Conservation (phyloP, 306 rosid genomes). For the Arachis hypogaea region DNA sequence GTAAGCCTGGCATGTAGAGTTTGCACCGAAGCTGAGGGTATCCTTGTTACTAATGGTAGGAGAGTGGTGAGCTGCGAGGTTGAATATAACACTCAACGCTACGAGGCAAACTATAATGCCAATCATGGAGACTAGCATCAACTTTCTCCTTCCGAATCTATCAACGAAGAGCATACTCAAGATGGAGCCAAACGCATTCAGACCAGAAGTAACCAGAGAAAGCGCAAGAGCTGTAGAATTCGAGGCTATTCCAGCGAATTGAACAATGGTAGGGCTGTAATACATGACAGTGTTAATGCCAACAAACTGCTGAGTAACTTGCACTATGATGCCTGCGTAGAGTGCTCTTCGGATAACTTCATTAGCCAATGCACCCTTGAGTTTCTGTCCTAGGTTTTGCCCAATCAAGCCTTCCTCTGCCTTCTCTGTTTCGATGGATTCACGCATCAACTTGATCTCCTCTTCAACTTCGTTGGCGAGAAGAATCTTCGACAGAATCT, state of each 20-base stretch:
- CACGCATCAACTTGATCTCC: conserved; percentile 62
- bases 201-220: conserved; percentile 77
- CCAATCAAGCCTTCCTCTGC: conserved; percentile 57
- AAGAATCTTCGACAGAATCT: conserved; percentile 56
- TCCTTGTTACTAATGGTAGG: conserved; percentile 55
- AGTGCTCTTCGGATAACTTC: conserved; percentile 71
- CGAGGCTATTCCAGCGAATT: conserved; percentile 82
- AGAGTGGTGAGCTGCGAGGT: conserved; percentile 56
- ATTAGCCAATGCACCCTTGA: conserved; percentile 51
- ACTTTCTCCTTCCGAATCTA: conserved; percentile 66
- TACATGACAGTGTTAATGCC: conserved; percentile 93
- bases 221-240: conserved; percentile 77
- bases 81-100: conserved; percentile 56
- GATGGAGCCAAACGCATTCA: conserved; percentile 68
- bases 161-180: conserved; percentile 69
- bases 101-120: conserved; percentile 62
- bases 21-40: conserved; percentile 59
- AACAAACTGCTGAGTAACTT: conserved; percentile 82
- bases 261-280: conserved; percentile 89
- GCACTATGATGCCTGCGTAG: conserved; percentile 70
- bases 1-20: conserved; percentile 67
- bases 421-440: conserved; percentile 60
- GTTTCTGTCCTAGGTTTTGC: conserved; percentile 44
- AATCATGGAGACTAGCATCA: conserved; percentile 68
- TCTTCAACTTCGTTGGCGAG: conserved; percentile 57